These are phyloP conservation scores for Patellifolia procumbens DNA, from an alignment of 179 eudicot genomes.

Conservation along the genomic window DNA sequence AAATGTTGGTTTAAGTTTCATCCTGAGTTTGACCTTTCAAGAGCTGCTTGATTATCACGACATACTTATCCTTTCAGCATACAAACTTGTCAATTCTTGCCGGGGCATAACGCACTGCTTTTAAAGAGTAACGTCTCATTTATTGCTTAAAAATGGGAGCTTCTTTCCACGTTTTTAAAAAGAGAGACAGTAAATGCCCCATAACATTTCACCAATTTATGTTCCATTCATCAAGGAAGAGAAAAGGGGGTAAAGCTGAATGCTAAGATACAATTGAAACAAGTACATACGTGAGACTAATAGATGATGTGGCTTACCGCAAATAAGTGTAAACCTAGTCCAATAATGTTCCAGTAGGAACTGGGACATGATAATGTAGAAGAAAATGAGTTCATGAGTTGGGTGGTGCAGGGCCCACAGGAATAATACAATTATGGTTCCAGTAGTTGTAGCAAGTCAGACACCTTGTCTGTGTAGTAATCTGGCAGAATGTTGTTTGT, in stretches of 20 bases:
- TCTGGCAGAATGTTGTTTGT: constrained; percentile 68
- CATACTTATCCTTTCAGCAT: too few relatives aligned
- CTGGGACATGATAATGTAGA: neutral
- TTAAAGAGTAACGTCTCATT: too few relatives aligned
- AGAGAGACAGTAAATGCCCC: too few relatives aligned
- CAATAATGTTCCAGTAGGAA: neutral
- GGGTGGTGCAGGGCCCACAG: neutral
- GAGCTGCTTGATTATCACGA: too few relatives aligned
- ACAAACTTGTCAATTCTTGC: too few relatives aligned
- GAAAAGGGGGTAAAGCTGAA: neutral
- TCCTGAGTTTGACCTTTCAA: too few relatives aligned
- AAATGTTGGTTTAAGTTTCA: too few relatives aligned
- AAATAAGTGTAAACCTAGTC: neutral
- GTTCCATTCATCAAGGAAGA: constrained; percentile 2
- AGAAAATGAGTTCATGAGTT: neutral
- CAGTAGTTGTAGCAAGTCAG: constrained; percentile 48
- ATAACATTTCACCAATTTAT: neutral
- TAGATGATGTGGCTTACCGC: neutral
- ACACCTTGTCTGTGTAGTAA: constrained; percentile 54
- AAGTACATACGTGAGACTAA: neutral
- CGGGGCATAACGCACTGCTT: too few relatives aligned
- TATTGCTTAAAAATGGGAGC: too few relatives aligned
- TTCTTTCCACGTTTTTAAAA: too few relatives aligned
- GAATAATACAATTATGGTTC: constrained; percentile 11
- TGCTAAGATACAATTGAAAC: neutral